These are phyloP conservation scores for Fusarium annulatum DNA, from an alignment of 2,329 filamentous ascomycete species.

Conservation along the genomic window DNA sequence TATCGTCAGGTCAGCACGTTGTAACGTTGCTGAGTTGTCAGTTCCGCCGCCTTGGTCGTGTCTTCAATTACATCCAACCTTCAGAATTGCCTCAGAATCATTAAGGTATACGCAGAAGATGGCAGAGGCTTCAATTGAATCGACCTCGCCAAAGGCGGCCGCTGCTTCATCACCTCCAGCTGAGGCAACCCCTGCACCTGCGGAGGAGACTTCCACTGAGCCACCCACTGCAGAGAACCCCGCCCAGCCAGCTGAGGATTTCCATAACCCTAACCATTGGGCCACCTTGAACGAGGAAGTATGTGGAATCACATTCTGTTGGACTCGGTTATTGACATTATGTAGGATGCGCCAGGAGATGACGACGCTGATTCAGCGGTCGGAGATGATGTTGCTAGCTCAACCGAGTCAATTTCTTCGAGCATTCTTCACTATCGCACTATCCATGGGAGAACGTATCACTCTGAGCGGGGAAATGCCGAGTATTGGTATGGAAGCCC, in stretches of 20 bases:
- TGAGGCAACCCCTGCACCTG: background rate
- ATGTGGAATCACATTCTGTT: accelerated
- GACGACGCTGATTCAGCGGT: slow-evolving; percentile 32
- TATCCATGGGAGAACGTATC: slow-evolving; percentile 40
- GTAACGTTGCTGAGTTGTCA: background rate
- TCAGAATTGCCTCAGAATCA: accelerated
- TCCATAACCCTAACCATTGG: slow-evolving; percentile 20
- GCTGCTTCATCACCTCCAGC: background rate
- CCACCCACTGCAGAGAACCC: background rate
- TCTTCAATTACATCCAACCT: too few relatives aligned
- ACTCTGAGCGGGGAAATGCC: slow-evolving; percentile 30
- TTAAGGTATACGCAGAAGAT: accelerated
- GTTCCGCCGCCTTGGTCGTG: accelerated
- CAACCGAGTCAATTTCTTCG: slow-evolving; percentile 39
- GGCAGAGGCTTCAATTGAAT: background rate
- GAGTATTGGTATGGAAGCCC: slow-evolving; percentile 37
- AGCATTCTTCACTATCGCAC: slow-evolving; percentile 40
- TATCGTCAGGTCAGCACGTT: background rate
- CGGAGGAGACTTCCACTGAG: background rate
- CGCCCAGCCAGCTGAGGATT: background rate
- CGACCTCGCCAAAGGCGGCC: accelerated
- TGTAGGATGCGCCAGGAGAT: background rate
- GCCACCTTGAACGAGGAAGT: background rate
- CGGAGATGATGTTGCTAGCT: slow-evolving; percentile 27
- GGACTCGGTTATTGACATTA: accelerated